A percentile compares a stretch with the other conserved stretches of the same genome.
Conservation (phyloP, 768 basidiomycete species). For the Collybiopsis luxurians region DNA sequence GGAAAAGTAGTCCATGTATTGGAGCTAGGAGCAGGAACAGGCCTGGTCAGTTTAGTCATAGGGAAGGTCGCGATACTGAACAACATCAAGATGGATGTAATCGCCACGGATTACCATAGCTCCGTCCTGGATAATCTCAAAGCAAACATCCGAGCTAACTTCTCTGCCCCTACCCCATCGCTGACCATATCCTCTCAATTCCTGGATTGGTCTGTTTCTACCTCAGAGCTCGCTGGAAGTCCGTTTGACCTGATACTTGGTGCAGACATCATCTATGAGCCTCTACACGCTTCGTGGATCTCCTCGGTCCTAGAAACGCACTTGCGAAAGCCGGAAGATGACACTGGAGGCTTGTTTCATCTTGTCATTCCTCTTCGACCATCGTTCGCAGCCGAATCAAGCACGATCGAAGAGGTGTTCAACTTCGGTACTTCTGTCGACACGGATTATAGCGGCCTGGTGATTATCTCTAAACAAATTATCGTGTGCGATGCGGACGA, state of each 20-base stretch:
- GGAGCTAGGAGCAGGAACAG: conserved; percentile 86
- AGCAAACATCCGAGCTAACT: conserved; percentile 59
- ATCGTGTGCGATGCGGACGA: conserved; percentile 51
- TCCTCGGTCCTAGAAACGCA: conserved; percentile 51
- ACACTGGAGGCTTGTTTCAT: conserved; percentile 47
- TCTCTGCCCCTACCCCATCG: conserved; percentile 21
- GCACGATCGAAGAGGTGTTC: conserved; percentile 57
- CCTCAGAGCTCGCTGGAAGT: background rate
- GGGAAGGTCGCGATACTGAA: conserved; percentile 38
- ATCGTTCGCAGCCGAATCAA: conserved; percentile 60
- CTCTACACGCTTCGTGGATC: conserved; percentile 70
- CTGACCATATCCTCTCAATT: conserved; percentile 15
- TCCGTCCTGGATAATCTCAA: conserved; percentile 68
- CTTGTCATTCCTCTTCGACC: conserved; percentile 74
- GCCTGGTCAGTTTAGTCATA: conserved; percentile 65
- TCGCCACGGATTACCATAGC: conserved; percentile 79
- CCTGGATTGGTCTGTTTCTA: conserved; percentile 63
- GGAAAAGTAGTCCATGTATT: conserved; percentile 43
- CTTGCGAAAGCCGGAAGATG: conserved; percentile 33
- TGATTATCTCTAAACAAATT: conserved; percentile 50
- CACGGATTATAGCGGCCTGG: conserved; percentile 29
- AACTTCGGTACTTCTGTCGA: conserved; percentile 13
- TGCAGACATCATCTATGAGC: conserved; percentile 82
- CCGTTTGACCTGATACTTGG: conserved; percentile 73
- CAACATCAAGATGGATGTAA: conserved; percentile 28